phyloP scores from a whole-genome alignment of 164 flowering plant genomes.

The Taxillus chinensis region DNA sequence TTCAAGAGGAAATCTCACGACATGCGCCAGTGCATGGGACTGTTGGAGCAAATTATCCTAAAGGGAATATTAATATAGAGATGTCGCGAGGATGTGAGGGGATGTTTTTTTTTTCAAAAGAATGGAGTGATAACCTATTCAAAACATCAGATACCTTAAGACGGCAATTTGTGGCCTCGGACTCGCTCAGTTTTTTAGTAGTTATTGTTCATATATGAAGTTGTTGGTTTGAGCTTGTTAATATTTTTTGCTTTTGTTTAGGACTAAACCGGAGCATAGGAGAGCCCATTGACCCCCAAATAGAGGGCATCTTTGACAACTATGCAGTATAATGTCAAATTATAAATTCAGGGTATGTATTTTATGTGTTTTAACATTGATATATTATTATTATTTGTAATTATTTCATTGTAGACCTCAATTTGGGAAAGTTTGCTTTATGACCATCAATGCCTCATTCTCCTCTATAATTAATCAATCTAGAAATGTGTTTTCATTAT shows the following conservation, averaged over 20 bases:
- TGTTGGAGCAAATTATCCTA: conserved; percentile 12
- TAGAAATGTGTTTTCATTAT: too few species aligned
- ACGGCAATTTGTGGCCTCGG: too few species aligned
- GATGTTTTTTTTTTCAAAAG: too few species aligned
- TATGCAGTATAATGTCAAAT: conserved; percentile 93
- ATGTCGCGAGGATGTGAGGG: neutral
- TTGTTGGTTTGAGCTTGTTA: neutral
- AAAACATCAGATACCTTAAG: too few species aligned
- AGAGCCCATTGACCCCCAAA: conserved; percentile 84
- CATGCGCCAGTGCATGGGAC: conserved; percentile 95
- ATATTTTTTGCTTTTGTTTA: conserved; percentile 10
- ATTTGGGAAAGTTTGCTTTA: too few species aligned
- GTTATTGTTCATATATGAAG: neutral
- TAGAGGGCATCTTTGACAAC: conserved; percentile 98
- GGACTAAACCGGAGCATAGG: conserved; percentile 86
- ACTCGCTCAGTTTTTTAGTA: too few species aligned
- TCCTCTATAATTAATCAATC: too few species aligned
- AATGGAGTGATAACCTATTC: too few species aligned
- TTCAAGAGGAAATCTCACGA: conserved; percentile 94
- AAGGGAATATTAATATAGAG: neutral
- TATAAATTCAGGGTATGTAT: conserved; percentile 95
- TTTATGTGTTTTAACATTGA: conserved; percentile 20
- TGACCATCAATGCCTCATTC: too few species aligned
- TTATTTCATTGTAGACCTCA: neutral
- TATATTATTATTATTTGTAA: too few species aligned